Conservation (phyloP, 345 rosid genomes). For the Moricandia arvensis region DNA sequence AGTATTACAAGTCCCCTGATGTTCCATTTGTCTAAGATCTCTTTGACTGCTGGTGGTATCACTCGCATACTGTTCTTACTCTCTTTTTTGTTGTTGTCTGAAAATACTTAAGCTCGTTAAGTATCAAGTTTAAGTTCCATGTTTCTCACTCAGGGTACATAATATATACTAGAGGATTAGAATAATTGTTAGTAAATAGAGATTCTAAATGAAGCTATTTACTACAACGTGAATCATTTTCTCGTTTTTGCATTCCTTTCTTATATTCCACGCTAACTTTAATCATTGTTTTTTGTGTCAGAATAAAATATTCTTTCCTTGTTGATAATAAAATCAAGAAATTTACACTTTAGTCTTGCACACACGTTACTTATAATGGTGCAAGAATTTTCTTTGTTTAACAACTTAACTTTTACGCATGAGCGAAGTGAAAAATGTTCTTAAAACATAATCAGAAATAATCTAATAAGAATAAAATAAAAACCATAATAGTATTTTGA, state of each 20-base stretch:
- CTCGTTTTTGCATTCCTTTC: conserved; percentile 20
- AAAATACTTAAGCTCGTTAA: background rate
- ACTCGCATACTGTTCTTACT: conserved; percentile 13
- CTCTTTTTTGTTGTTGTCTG: background rate
- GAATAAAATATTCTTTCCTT: conserved; percentile 33
- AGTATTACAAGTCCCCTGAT: conserved; percentile 54
- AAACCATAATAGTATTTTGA: background rate
- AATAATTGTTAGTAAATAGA: background rate
- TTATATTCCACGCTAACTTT: conserved; percentile 28
- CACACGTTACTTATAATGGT: background rate
- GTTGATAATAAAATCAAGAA: conserved; percentile 10
- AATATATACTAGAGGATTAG: background rate
- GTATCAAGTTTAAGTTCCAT: conserved; percentile 11
- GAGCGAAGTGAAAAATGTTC: background rate
- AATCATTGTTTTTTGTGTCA: conserved; percentile 14
- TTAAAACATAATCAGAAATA: background rate
- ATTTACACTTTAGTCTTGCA: conserved; percentile 13
- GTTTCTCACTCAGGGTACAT: background rate
- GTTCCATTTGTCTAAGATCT: conserved; percentile 56
- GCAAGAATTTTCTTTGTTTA: background rate
- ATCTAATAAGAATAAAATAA: background rate
- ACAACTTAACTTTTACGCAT: too few species aligned
- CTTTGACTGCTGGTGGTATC: conserved; percentile 35
- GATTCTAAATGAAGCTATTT: conserved; percentile 7
- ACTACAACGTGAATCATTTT: conserved; percentile 8